These are phyloP conservation scores for Chlorella sp. DNA, from an alignment of 139 green algal genomes.

Conservation along the genomic window DNA sequence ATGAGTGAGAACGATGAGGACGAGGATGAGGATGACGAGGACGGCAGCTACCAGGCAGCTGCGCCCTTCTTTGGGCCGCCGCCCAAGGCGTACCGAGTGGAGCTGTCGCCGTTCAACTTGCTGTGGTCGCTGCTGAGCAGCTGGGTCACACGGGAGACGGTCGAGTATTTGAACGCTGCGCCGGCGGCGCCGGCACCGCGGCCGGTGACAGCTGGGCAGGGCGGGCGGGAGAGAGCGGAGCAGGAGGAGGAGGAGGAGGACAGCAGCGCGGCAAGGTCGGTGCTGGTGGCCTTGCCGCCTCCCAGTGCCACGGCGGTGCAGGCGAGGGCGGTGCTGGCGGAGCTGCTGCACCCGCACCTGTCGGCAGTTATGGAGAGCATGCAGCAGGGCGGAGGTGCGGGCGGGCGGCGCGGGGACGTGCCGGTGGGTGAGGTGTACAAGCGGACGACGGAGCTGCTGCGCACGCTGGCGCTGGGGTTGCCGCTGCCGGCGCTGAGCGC, in stretches of 20 bases:
- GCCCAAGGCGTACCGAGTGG: background rate
- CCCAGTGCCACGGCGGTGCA: background rate
- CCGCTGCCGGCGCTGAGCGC: constrained; percentile 15
- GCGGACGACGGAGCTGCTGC: background rate
- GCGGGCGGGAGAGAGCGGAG: no score
- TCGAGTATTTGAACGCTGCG: constrained; percentile 1
- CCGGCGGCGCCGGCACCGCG: background rate
- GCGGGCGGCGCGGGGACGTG: background rate
- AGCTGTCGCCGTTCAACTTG: constrained; percentile 6
- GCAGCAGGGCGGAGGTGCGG: no score
- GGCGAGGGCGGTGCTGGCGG: background rate
- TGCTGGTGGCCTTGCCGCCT: background rate
- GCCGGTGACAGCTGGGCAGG: no score
- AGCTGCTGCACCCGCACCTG: constrained; percentile 2
- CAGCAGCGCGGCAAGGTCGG: background rate
- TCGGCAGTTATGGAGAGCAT: background rate
- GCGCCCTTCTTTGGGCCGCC: constrained; percentile 9
- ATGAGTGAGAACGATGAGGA: background rate
- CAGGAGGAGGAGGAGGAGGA: no score
- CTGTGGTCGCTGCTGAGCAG: constrained; percentile 1
- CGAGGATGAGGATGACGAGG: background rate
- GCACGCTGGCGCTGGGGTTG: constrained; percentile 2
- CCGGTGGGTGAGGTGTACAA: background rate
- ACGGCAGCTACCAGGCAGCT: background rate
- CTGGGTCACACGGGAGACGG: constrained; percentile 8